Conservation (phyloP, 2,329 filamentous ascomycete species). For the Paraphoma sp. region DNA sequence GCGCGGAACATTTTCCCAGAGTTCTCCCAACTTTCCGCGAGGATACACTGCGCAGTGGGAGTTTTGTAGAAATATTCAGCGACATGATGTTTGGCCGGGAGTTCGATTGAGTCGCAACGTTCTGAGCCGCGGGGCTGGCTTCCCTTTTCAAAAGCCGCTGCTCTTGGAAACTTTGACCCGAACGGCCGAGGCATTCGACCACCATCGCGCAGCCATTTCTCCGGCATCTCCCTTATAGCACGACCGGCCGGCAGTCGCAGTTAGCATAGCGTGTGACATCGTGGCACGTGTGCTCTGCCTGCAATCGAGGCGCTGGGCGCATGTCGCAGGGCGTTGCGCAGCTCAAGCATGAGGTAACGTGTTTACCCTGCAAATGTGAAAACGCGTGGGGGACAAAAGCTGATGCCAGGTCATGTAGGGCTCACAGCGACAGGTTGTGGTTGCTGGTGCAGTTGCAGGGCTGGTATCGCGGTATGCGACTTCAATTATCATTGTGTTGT, state of each 20-base stretch:
- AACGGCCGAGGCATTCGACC: constrained; percentile 21
- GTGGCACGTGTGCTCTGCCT: constrained; percentile 24
- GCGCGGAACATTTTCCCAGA: background rate
- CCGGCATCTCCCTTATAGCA: constrained; percentile 17
- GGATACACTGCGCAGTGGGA: constrained; percentile 10
- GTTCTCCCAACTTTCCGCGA: background rate
- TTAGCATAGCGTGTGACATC: constrained; percentile 9
- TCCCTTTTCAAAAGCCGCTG: constrained; percentile 26
- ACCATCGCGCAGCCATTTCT: constrained; percentile 14
- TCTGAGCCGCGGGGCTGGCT: constrained; percentile 15
- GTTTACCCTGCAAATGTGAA: background rate
- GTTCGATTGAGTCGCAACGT: background rate
- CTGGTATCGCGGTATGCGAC: constrained; percentile 81
- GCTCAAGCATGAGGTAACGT: constrained; percentile 71
- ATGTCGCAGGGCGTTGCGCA: constrained; percentile 69
- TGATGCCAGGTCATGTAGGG: constrained; percentile 55
- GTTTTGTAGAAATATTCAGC: constrained; percentile 31
- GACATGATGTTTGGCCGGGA: constrained; percentile 32
- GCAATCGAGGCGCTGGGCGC: constrained; percentile 53
- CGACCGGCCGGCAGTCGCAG: constrained; percentile 16
- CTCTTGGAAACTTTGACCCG: constrained; percentile 19
- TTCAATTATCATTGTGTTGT: background rate
- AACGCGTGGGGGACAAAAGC: constrained; percentile 3
- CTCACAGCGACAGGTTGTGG: constrained; percentile 69
- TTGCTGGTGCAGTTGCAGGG: constrained; percentile 75